phyloP scores from a whole-genome alignment of 441 rosid species.

The Sinapis alba region DNA sequence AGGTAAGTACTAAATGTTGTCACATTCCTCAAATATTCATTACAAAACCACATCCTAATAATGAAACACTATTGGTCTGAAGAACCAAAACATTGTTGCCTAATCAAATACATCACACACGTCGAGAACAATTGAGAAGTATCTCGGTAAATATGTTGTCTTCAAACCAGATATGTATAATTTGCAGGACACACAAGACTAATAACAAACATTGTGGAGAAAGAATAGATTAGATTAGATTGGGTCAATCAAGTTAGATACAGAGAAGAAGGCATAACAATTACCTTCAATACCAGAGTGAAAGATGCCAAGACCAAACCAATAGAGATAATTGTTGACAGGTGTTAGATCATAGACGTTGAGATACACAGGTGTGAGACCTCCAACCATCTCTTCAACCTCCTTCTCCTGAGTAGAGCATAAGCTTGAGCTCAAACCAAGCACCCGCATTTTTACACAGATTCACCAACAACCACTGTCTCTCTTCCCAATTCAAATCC shows the following conservation, averaged over 20 bases:
- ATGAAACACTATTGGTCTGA: not conserved
- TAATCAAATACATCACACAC: not conserved
- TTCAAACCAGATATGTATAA: not conserved
- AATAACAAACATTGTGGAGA: not conserved
- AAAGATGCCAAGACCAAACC: conserved; percentile 93
- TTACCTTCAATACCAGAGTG: conserved; percentile 95
- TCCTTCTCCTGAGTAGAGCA: conserved; percentile 26
- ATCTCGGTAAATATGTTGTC: not conserved
- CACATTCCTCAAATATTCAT: not conserved
- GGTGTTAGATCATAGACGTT: conserved; percentile 95
- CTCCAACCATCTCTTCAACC: conserved; percentile 22
- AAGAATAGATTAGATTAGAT: not conserved
- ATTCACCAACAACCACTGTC: not conserved
- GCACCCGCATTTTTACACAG: conserved; percentile 38
- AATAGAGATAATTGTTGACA: conserved; percentile 75
- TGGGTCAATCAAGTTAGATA: not conserved
- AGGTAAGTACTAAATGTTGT: not conserved
- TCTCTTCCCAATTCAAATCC: conserved; percentile 13
- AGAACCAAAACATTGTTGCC: conserved; percentile 3
- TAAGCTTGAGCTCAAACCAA: conserved; percentile 41
- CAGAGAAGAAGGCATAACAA: conserved; percentile 7
- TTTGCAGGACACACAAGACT: not conserved
- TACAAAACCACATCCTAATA: not conserved
- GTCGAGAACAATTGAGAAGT: not conserved
- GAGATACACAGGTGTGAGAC: conserved; percentile 50